Percentiles rank a stretch among this genome's conserved stretches.
Evolutionary conservation across 2,329 filamentous ascomycete genomes (phyloP).

Genomic region (Lasiodiplodia theobromae): DNA sequence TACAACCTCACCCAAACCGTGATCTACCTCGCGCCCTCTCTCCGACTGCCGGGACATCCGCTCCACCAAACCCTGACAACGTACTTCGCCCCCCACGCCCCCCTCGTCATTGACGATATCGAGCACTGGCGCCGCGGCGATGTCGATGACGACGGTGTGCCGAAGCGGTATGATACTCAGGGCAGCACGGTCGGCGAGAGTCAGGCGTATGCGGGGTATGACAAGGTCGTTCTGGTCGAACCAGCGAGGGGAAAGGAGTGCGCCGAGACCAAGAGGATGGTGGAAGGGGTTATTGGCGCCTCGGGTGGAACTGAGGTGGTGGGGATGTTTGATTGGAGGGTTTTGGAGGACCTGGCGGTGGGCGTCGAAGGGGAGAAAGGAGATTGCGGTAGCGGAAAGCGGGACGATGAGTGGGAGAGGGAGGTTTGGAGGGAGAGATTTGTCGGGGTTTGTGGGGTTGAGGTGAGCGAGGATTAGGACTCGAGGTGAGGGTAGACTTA

Average conservation of each 20-base stretch:
- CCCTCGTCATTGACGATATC: neutral
- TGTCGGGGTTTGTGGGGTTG: neutral
- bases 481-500: neutral
- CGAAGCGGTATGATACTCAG: neutral
- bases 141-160: neutral
- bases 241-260: neutral
- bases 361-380: neutral
- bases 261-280: neutral
- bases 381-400: no score
- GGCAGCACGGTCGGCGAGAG: constrained; percentile 19
- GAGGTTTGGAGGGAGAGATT: neutral
- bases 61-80: neutral
- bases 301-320: neutral
- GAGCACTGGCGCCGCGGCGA: constrained; percentile 18
- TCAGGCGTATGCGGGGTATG: constrained; percentile 2
- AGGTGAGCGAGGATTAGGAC: neutral
- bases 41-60: neutral
- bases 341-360: constrained; percentile 12
- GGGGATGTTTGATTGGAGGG: constrained; percentile 19
- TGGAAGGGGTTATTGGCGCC: neutral
- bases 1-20: neutral
- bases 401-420: neutral
- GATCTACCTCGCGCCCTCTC: constrained; percentile 7
- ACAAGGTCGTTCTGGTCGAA: neutral
- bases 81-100: neutral